These are phyloP conservation scores for Sisymbrium altissimum DNA, from an alignment of 345 rosid species.

Conservation along the genomic window DNA sequence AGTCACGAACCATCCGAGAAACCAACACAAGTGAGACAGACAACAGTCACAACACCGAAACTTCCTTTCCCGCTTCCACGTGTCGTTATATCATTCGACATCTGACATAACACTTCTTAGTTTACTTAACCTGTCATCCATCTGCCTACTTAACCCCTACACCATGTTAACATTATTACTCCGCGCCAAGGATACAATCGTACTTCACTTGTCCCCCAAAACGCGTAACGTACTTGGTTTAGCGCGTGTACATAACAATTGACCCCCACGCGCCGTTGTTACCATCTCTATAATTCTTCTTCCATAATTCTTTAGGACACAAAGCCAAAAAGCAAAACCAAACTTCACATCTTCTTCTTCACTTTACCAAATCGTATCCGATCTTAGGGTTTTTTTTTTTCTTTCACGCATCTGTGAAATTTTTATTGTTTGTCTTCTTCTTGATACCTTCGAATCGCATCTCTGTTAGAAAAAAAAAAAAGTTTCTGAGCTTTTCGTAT, in stretches of 20 bases:
- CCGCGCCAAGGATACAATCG: not conserved
- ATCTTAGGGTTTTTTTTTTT: conserved; percentile 10
- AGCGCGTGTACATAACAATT: conserved; percentile 2
- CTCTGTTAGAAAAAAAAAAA: not conserved
- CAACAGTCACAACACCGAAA: conserved; percentile 2
- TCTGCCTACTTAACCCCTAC: conserved; percentile 11
- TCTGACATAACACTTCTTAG: not conserved
- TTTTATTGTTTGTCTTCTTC: not conserved
- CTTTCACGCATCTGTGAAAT: not conserved
- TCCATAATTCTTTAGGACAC: not conserved
- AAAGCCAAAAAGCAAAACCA: not conserved
- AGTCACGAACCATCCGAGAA: conserved; percentile 1
- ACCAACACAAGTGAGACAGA: conserved; percentile 4
- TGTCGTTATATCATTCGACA: not conserved
- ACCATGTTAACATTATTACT: too few relatives aligned
- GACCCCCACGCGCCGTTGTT: conserved; percentile 18
- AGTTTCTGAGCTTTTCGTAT: not conserved
- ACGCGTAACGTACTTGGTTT: conserved; percentile 16
- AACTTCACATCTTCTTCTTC: conserved; percentile 17
- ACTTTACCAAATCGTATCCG: conserved; percentile 32
- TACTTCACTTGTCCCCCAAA: not conserved
- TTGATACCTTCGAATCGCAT: conserved; percentile 32
- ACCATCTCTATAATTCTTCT: not conserved
- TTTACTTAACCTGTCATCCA: not conserved
- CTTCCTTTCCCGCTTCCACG: conserved; percentile 17